Percentiles rank a stretch among this genome's conserved stretches.
Evolutionary conservation across 2,329 filamentous ascomycete species (phyloP).

Genomic region (Neopestalotiopsis sp.): DNA sequence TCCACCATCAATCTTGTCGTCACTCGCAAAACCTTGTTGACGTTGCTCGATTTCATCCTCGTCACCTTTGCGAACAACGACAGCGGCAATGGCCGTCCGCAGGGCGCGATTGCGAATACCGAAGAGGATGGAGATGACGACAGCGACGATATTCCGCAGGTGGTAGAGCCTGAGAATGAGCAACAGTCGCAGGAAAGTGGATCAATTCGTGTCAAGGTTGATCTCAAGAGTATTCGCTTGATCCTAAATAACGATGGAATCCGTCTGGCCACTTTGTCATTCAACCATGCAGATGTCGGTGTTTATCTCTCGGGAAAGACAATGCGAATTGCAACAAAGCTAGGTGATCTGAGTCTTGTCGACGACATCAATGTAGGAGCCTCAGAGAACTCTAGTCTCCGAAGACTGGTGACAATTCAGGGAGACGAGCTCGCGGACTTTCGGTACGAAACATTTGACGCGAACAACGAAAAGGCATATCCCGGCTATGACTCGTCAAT

Average conservation of each 20-base stretch:
- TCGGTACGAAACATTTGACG: conserved; percentile 93
- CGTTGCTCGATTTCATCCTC: conserved; percentile 90
- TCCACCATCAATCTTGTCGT: conserved; percentile 97
- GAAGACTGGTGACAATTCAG: conserved; percentile 91
- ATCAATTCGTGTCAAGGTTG: conserved; percentile 91
- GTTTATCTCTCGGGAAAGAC: conserved; percentile 85
- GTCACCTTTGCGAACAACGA: conserved; percentile 79
- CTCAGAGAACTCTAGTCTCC: conserved; percentile 77
- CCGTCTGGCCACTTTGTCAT: conserved; percentile 86
- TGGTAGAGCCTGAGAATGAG: conserved; percentile 41
- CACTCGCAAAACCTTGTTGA: conserved; percentile 89
- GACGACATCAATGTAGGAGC: conserved; percentile 95
- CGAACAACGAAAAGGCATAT: conserved; percentile 71
- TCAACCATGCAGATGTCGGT: conserved; percentile 90
- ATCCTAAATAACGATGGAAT: conserved; percentile 98
- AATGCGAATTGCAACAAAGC: conserved; percentile 84
- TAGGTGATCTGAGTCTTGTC: conserved; percentile 86
- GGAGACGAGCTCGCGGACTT: conserved; percentile 96
- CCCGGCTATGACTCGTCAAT: conserved; percentile 95
- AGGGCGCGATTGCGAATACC: conserved; percentile 37
- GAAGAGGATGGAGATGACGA: conserved; percentile 38
- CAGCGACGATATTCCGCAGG: conserved; percentile 44
- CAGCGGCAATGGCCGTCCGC: conserved; percentile 35
- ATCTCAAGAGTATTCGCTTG: conserved; percentile 89
- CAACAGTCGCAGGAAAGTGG: conserved; percentile 56